Evolutionary conservation across 495 filamentous ascomycete species (phyloP).

Genomic region (Astrothelium macrocarpum): DNA sequence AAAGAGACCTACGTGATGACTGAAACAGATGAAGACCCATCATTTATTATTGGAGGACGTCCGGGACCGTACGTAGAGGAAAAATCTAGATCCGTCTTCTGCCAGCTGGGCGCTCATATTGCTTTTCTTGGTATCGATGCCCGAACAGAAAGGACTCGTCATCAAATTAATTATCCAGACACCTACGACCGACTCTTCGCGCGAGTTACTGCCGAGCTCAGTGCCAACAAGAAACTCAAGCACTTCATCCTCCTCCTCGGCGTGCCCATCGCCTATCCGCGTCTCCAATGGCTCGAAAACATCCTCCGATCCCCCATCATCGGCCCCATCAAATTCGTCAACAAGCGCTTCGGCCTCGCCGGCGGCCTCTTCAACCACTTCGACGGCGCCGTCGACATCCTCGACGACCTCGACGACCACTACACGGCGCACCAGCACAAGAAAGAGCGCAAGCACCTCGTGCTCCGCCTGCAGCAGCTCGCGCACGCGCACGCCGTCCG

Average conservation of each 20-base stretch:
- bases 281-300: slow-evolving; percentile 86
- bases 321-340: slow-evolving; percentile 75
- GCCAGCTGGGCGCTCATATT: slow-evolving; percentile 73
- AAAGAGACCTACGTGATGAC: slow-evolving; percentile 58
- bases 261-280: slow-evolving; percentile 90
- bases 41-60: slow-evolving; percentile 67
- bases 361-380: slow-evolving; percentile 87
- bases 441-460: slow-evolving; percentile 63
- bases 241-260: slow-evolving; percentile 82
- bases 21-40: slow-evolving; percentile 50
- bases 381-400: slow-evolving; percentile 78
- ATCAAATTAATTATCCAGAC: slow-evolving; percentile 82
- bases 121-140: slow-evolving; percentile 85
- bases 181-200: slow-evolving; percentile 78
- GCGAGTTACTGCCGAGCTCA: slow-evolving; percentile 56
- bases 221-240: slow-evolving; percentile 52
- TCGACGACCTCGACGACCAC: slow-evolving; percentile 92
- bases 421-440: slow-evolving; percentile 92
- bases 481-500: slow-evolving; percentile 63
- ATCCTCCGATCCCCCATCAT: slow-evolving; percentile 76
- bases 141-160: slow-evolving; percentile 80
- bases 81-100: slow-evolving; percentile 68
- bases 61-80: slow-evolving; percentile 76
- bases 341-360: slow-evolving; percentile 80
- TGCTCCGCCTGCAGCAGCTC: slow-evolving; percentile 65